Evolutionary conservation across 2,329 filamentous ascomycete species (phyloP).

Genomic region (Rhytidhysteron rufulum): DNA sequence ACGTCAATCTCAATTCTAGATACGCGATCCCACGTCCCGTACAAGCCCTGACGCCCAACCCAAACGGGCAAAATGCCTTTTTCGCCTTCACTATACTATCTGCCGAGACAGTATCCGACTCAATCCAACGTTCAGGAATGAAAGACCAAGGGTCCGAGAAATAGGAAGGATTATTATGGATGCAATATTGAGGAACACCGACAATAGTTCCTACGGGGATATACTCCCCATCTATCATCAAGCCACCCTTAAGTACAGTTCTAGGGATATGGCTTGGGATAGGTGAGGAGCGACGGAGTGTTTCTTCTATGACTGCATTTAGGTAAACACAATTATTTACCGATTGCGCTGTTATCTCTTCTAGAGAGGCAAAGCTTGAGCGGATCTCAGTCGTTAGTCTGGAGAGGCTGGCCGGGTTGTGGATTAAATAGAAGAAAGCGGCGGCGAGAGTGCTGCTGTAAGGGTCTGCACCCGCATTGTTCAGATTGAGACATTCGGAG

Average conservation of each 20-base stretch:
- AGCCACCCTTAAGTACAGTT: conserved; percentile 11
- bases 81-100: conserved; percentile 41
- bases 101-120: background rate
- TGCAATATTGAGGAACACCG: conserved; percentile 8
- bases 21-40: conserved; percentile 66
- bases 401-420: conserved; percentile 24
- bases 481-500: conserved; percentile 42
- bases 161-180: conserved; percentile 14
- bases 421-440: conserved; percentile 37
- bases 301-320: conserved; percentile 30
- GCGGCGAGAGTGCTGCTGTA: conserved; percentile 28
- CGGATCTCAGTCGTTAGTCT: conserved; percentile 20
- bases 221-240: conserved; percentile 9
- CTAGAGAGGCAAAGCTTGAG: conserved; percentile 6
- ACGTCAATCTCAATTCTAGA: conserved; percentile 58
- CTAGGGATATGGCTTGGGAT: conserved; percentile 24
- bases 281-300: conserved; percentile 23
- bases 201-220: conserved; percentile 11
- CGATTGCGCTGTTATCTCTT: conserved; percentile 19
- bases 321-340: conserved; percentile 25
- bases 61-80: conserved; percentile 68
- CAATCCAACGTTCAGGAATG: conserved; percentile 11
- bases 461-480: conserved; percentile 42
- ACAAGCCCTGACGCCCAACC: conserved; percentile 59
- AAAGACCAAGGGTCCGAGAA: conserved; percentile 11